Evolutionary conservation across 345 rosid genomes (phyloP).

Genomic region (Dipteronia dyeriana): DNA sequence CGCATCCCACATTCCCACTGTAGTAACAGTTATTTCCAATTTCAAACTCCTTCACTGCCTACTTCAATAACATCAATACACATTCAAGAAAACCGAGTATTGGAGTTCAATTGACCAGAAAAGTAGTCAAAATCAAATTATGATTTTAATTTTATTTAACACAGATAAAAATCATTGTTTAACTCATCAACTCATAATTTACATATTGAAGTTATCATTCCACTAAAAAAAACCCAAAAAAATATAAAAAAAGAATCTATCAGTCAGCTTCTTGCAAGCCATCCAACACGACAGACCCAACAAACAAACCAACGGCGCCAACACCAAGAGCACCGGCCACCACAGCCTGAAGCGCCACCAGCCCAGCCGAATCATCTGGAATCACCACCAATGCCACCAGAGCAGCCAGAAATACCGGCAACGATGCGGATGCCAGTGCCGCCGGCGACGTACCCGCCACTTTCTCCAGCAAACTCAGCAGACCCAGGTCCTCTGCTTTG

Average conservation of each 20-base stretch:
- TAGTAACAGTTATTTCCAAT: neutral
- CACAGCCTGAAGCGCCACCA: slow-evolving; percentile 66
- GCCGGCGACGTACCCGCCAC: slow-evolving; percentile 63
- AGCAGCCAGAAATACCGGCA: slow-evolving; percentile 79
- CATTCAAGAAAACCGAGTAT: neutral
- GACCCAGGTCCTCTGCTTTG: slow-evolving; percentile 89
- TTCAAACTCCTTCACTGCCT: neutral
- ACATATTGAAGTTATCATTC: neutral
- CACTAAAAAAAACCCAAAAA: neutral
- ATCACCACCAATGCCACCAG: slow-evolving; percentile 62
- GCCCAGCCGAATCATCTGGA: slow-evolving; percentile 76
- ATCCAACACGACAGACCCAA: slow-evolving; percentile 74
- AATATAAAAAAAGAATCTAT: slow-evolving; percentile 13
- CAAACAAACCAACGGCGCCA: slow-evolving; percentile 71
- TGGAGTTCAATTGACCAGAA: neutral
- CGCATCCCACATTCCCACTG: neutral
- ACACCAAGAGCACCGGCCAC: slow-evolving; percentile 64
- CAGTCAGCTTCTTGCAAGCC: slow-evolving; percentile 91
- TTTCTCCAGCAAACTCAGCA: slow-evolving; percentile 78
- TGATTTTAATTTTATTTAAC: neutral
- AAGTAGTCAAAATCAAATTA: neutral
- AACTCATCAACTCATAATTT: neutral
- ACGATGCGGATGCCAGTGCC: slow-evolving; percentile 67
- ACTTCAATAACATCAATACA: neutral
- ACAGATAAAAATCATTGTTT: neutral